Conservation (phyloP, 2,329 filamentous ascomycete genomes). For the Pyrenophora graminea region DNA sequence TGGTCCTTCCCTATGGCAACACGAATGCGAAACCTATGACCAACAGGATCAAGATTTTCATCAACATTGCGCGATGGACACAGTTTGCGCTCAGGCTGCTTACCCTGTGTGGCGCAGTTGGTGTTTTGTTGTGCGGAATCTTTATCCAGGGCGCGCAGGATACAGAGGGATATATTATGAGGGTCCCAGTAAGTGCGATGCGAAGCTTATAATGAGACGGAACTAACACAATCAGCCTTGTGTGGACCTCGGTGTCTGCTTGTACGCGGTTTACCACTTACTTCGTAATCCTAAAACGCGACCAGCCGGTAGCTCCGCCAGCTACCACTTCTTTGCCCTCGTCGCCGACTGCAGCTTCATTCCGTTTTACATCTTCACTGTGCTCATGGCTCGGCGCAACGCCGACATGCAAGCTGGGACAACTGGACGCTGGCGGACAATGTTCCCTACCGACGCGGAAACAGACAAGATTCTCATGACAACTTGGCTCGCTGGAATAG, state of each 20-base stretch:
- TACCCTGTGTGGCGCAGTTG: conserved; percentile 70
- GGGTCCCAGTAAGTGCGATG: conserved; percentile 67
- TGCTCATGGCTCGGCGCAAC: conserved; percentile 59
- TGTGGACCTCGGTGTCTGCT: conserved; percentile 70
- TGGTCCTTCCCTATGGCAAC: conserved; percentile 66
- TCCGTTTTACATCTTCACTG: conserved; percentile 66
- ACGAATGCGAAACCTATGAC: conserved; percentile 69
- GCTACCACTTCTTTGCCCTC: conserved; percentile 84
- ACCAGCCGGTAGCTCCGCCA: conserved; percentile 78
- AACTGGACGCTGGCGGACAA: conserved; percentile 67
- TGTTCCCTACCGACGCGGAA: conserved; percentile 62
- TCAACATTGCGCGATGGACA: conserved; percentile 69
- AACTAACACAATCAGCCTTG: conserved; percentile 62
- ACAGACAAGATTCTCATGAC: conserved; percentile 66
- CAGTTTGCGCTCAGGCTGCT: conserved; percentile 72
- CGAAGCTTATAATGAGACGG: not conserved
- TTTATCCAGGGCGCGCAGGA: conserved; percentile 70
- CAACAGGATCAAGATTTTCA: conserved; percentile 68
- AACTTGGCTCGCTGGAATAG: conserved; percentile 70
- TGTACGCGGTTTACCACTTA: conserved; percentile 83
- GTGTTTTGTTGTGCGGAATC: conserved; percentile 75
- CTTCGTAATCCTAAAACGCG: conserved; percentile 70
- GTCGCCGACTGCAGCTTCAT: conserved; percentile 71
- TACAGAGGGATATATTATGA: conserved; percentile 73
- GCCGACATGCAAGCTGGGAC: conserved; percentile 52